These are phyloP conservation scores for Beverwykella pulmonaria DNA, from an alignment of 495 filamentous ascomycete species.

Conservation along the genomic window DNA sequence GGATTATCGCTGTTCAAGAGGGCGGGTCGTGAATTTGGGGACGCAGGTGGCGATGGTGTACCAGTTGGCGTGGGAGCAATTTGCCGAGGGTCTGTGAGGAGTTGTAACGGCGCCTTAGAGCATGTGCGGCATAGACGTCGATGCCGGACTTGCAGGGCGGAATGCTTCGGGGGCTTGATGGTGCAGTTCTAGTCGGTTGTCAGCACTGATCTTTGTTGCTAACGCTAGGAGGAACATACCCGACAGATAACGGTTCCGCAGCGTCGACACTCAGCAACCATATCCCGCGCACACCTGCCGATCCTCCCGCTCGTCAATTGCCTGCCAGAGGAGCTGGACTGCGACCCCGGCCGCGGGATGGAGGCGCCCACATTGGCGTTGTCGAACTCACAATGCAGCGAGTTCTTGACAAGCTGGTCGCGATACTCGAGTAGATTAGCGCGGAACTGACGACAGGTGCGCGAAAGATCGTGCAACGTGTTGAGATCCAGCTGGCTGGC, in stretches of 20 bases:
- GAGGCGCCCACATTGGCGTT: constrained; percentile 52
- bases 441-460: constrained; percentile 77
- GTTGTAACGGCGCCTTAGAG: constrained; percentile 61
- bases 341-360: constrained; percentile 38
- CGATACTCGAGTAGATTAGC: constrained; percentile 75
- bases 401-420: constrained; percentile 67
- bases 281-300: constrained; percentile 76
- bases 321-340: constrained; percentile 40
- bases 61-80: background rate
- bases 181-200: constrained; percentile 71
- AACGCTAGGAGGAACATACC: constrained; percentile 50
- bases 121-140: constrained; percentile 78
- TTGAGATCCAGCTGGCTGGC: constrained; percentile 79
- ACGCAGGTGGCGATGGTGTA: constrained; percentile 37
- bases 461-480: constrained; percentile 76
- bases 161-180: constrained; percentile 68
- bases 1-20: constrained; percentile 1
- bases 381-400: constrained; percentile 78
- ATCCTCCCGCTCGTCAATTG: constrained; percentile 65
- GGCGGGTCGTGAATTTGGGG: background rate
- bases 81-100: constrained; percentile 12
- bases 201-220: constrained; percentile 1
- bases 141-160: constrained; percentile 66
- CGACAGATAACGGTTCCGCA: constrained; percentile 78
- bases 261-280: constrained; percentile 78